Evolutionary conservation across 495 filamentous ascomycete genomes (phyloP), one percentile per base, ranked within the genome.

Genomic region (Hypoxylon lenormandii): DNA sequence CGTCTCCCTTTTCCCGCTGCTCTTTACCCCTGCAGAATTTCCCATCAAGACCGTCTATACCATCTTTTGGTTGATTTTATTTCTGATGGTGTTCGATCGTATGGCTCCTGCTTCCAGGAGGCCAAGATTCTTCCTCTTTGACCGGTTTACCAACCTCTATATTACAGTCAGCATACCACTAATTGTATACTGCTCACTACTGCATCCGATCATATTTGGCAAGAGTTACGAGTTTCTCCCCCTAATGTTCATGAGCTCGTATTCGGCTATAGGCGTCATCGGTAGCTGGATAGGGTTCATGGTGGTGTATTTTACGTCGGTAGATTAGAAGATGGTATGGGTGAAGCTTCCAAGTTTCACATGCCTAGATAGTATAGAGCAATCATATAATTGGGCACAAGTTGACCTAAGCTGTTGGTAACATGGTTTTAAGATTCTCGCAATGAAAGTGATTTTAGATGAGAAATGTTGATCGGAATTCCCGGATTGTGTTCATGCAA

Each of bases 281-380:
- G 95, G 92, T 4, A 98, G 95, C 82, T 98, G 94, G 94, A 74
- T 98, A 54, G 94, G 95, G 16, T 97, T 97, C 75, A 86, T 92
- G 84, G 93, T 97, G 21, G 91, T 98, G 38, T 97, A 93, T 78
- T 94, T 97, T 78, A 90, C 88, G 1, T 87, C 87, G 30, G 54
- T 91, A 79, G 65, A 70, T 18, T 22, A 30, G 48, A 55, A 19
- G 6, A 26, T 38, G 21, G 18, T 13, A 30, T 33, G 49, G 49
- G 6, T 13, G 30, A 26, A 57, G 40, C 54, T 46, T 18, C 54
- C 1, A 38, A 45, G 19, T 23, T 40, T 36, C 19, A 40, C 53
- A 42, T 60, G 51, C 26, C 26, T 21, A 49, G 21, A 19, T 43
- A 16, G 16, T 45, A 54, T 69, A 46, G 26, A 55, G 43, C 13